Evolutionary conservation across 495 filamentous ascomycete genomes (phyloP), one percentile per base, ranked within the genome.

Genomic region (Neurospora sp.): DNA sequence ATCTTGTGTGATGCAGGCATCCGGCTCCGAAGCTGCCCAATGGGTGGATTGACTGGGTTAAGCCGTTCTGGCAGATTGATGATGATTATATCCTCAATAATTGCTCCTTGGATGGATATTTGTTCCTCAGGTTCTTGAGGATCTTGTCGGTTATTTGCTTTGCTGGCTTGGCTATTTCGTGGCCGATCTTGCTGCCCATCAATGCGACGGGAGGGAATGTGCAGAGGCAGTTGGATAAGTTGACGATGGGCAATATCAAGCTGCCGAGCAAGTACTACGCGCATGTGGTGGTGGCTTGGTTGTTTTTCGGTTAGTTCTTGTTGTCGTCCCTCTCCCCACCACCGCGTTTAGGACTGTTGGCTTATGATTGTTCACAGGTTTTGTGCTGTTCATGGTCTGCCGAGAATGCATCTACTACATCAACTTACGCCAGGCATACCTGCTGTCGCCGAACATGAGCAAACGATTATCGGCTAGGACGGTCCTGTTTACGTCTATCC

Each of bases 71-170:
- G 68, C 84, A 84, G 35, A 86, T 92, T 10, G 83, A 88, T 27
- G 89, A 93, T 73, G 86, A 82, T 46, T 88, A 85, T 75, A 83
- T 91, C 5, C 82, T 93, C 42, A 88, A 91, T 68, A 87, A 90
- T 74, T 87, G 88, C 48, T 92, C 91, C 0, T 81, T 93, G 3
- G 92, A 95, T 77, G 87, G 89, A 40, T 96, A 91, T 78, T 86
- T 96, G 40, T 89, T 92, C 78, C 87, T 96, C 27, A 91, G 93
- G n/a, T 96, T 93, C 76, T 81, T 97, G 68, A 88, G 90, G 70
- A 86, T 92, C 20, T 81, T 89, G 40, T 87, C 91, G 59, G 84
- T 88, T 71, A 90, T 94, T 27, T 91, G 91, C 80, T 85, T 96
- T 48, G 87, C 91, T 12, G 93, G 93, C 46, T 89, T 85, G 76